Evolutionary conservation across 352 stramenopile genomes (phyloP).

Genomic region (Phytopythium helicoides): DNA sequence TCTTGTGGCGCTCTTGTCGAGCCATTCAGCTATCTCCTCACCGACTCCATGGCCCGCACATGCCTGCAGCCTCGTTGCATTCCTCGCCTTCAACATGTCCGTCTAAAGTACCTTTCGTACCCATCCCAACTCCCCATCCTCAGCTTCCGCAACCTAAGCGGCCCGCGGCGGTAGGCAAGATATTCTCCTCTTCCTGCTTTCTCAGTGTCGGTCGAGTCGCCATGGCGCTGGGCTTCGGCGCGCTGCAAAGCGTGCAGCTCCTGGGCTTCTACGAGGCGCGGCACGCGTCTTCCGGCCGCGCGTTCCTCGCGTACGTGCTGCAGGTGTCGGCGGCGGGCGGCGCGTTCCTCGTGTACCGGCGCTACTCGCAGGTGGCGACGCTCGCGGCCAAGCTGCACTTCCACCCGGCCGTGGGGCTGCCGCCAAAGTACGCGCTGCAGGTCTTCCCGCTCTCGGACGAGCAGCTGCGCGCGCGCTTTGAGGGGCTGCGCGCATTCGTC

Average conservation of each 20-base stretch:
- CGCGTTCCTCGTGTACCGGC: slow-evolving; percentile 73
- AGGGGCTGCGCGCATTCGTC: slow-evolving; percentile 59
- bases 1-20: too few relatives aligned
- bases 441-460: slow-evolving; percentile 64
- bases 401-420: slow-evolving; percentile 61
- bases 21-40: too few relatives aligned
- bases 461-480: slow-evolving; percentile 67
- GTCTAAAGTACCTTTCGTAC: too few relatives aligned
- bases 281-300: slow-evolving; percentile 36
- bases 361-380: slow-evolving; percentile 73
- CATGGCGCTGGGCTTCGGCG: slow-evolving; percentile 56
- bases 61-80: too few relatives aligned
- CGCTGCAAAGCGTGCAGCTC: slow-evolving; percentile 70
- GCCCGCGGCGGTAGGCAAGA: too few relatives aligned
- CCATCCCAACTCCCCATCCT: too few relatives aligned
- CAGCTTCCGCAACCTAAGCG: too few relatives aligned
- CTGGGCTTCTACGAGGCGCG: slow-evolving; percentile 79
- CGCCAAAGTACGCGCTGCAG: slow-evolving; percentile 79
- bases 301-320: slow-evolving; percentile 75
- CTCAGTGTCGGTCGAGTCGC: too few relatives aligned
- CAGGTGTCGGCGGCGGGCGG: slow-evolving; percentile 45
- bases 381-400: slow-evolving; percentile 66
- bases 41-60: too few relatives aligned
- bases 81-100: too few relatives aligned
- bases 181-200: too few relatives aligned